Evolutionary conservation across 1,139 yeast genomes (phyloP).

Genomic region (Yamadazyma friedrichii): DNA sequence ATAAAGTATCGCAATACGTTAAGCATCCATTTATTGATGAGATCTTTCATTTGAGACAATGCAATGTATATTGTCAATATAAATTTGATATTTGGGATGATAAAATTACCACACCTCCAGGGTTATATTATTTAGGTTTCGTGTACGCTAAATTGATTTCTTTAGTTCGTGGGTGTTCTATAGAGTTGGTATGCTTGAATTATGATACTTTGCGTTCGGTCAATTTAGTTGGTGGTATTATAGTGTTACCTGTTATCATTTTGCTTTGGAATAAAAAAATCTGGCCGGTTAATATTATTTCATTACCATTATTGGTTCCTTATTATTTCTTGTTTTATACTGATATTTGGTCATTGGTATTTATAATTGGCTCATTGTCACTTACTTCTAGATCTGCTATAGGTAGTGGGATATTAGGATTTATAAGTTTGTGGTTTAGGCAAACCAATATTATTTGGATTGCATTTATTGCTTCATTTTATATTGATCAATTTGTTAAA

Average conservation of each 20-base stretch:
- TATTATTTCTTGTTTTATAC: constrained; percentile 84
- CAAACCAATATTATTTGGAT: constrained; percentile 94
- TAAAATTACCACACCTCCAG: constrained; percentile 97
- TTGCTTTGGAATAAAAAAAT: constrained; percentile 27
- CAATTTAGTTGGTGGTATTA: constrained; percentile 62
- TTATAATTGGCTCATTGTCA: constrained; percentile 49
- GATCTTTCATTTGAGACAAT: constrained; percentile 80
- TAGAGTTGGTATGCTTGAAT: constrained; percentile 29
- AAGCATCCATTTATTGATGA: constrained; percentile 65
- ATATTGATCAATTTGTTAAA: constrained; percentile 42
- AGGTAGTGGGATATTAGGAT: constrained; percentile 47
- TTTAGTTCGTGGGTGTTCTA: constrained; percentile 10
- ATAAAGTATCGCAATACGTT: constrained; percentile 23
- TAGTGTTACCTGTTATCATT: constrained; percentile 47
- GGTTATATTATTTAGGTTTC: constrained; percentile 70
- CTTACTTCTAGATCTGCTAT: constrained; percentile 16
- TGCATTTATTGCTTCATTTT: constrained; percentile 55
- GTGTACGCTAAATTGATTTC: constrained; percentile 35
- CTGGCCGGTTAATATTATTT: constrained; percentile 48
- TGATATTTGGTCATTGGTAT: constrained; percentile 85
- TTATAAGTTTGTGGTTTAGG: constrained; percentile 67
- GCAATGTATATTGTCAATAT: constrained; percentile 62
- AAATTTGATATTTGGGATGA: constrained; percentile 73
- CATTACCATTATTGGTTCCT: constrained; percentile 70
- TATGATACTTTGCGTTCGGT: constrained; percentile 51